phyloP scores from a whole-genome alignment of 805 yeast genomes.

The Metschnikowia reukaufii region DNA sequence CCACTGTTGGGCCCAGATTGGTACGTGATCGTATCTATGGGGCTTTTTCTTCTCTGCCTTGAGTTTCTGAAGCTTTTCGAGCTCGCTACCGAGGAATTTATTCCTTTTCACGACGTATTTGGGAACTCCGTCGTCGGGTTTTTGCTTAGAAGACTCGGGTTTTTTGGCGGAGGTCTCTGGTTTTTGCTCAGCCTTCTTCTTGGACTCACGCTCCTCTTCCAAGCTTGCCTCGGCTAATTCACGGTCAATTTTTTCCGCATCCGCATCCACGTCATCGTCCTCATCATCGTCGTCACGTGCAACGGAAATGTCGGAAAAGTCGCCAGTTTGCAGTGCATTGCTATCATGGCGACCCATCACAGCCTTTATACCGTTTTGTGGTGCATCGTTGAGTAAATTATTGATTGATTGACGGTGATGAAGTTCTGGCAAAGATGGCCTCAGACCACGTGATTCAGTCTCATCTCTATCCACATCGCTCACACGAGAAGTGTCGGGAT shows the following conservation, averaged over 20 bases:
- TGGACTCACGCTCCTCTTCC: conserved; percentile 3
- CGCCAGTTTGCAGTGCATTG: not conserved
- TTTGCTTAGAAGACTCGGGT: too few species aligned
- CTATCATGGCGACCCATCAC: conserved; percentile 1
- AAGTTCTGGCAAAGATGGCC: conserved; percentile 9
- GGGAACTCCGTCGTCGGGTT: too few species aligned
- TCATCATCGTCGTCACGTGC: conserved; percentile 1
- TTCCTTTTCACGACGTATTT: not conserved
- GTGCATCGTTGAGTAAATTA: conserved; percentile 19
- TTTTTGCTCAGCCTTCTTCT: not conserved
- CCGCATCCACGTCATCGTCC: conserved; percentile 14
- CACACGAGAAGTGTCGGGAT: not conserved
- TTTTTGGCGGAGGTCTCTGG: not conserved
- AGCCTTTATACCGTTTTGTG: conserved; percentile 2
- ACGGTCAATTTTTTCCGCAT: conserved; percentile 9
- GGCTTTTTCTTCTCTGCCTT: conserved; percentile 46
- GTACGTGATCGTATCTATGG: conserved; percentile 60
- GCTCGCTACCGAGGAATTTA: conserved; percentile 21
- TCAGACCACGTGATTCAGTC: conserved; percentile 3
- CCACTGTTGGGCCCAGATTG: conserved; percentile 85
- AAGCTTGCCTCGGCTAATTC: conserved; percentile 10
- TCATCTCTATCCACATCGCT: conserved; percentile 8
- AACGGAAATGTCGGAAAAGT: not conserved
- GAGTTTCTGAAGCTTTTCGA: conserved; percentile 25
- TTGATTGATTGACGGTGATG: conserved; percentile 20